Evolutionary conservation across 257 asterid species (phyloP), one percentile per base, ranked within the genome.

Genomic region (Paulownia fortunei): DNA sequence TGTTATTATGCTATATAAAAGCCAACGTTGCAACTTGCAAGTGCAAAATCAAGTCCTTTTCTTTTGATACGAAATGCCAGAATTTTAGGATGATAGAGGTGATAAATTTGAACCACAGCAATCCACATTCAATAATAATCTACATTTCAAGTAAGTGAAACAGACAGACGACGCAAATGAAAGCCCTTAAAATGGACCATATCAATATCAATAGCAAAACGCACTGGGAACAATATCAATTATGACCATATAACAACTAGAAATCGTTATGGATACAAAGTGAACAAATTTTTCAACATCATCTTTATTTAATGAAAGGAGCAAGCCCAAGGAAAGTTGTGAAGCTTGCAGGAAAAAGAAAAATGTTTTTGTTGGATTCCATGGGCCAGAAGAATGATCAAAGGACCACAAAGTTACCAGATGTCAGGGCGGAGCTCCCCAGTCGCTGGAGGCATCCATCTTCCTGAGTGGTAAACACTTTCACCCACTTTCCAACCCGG

Each of bases 401-500:
- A 21, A 26, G 21, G 12, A 55, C 23, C 30, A 39, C 26, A 19
- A 15, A 66, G 61, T 88, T 86, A 94, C 98, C 98, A 94, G 84
- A 89, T 80, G 71, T 92, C 99, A 39, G 97, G 98, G 27, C 98
- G 94, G 75, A 94, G 95, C 85, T 92, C 96, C 37, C 99, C 99
- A 8, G 94, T 91, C 9, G 98, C 90, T 9, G 99, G 99, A 58
- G 98, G 99, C 98, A 94, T 92, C 99, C 97, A 94, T 81, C 77
- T 91, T 26, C 99, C 98, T 0, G 98, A 95, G 85, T 93, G 81
- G 91, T 95, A 94, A 51, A 92, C 98, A 76, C 78, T 95, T 88
- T 95, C 97, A 15, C 99, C 98, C 72, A 92, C 98, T 78, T 90
- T 88, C 99, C 99, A 95, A 21, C 99, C 99, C 0, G 97, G 98